A percentile compares a stretch with the other conserved stretches of the same genome.
Evolutionary conservation across 345 rosid genomes (phyloP).

Genomic region (Gossypium ekmanianum): DNA sequence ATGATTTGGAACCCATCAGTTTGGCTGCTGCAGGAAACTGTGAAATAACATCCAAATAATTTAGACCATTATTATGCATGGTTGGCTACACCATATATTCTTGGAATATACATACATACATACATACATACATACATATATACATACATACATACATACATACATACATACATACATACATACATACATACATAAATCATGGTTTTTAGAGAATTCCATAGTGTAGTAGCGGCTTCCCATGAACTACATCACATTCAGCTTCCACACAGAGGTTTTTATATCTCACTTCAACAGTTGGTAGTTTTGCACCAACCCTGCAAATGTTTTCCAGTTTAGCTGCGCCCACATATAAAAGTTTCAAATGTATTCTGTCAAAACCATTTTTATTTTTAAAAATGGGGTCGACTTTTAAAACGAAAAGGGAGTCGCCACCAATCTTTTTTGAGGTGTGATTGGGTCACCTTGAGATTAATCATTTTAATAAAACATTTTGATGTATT

Average conservation of each 20-base stretch:
- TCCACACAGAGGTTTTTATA: conserved; percentile 50
- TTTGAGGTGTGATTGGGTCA: no score
- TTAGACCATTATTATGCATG: not conserved
- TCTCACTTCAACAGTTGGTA: conserved; percentile 63
- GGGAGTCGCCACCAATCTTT: no score
- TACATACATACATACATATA: no score
- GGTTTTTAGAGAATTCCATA: conserved; percentile 59
- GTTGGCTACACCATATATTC: not conserved
- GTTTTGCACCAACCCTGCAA: conserved; percentile 56
- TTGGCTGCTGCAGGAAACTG: conserved; percentile 19
- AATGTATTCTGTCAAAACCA: no score
- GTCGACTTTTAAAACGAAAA: no score
- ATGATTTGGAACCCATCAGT: conserved; percentile 27
- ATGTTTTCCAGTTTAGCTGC: not conserved
- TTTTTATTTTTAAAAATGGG: no score
- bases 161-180: not conserved
- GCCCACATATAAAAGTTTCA: not conserved
- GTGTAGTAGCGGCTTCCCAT: conserved; percentile 72
- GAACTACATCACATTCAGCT: conserved; percentile 57
- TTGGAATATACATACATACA: not conserved
- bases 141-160: no score
- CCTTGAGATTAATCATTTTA: no score
- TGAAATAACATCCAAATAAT: not conserved
- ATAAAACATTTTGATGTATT: no score
- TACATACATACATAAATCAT: conserved; percentile 26